A percentile compares a stretch with the other conserved stretches of the same genome.
Conservation (phyloP, 2,329 filamentous ascomycete genomes). For the Lachnum nothofagi region DNA sequence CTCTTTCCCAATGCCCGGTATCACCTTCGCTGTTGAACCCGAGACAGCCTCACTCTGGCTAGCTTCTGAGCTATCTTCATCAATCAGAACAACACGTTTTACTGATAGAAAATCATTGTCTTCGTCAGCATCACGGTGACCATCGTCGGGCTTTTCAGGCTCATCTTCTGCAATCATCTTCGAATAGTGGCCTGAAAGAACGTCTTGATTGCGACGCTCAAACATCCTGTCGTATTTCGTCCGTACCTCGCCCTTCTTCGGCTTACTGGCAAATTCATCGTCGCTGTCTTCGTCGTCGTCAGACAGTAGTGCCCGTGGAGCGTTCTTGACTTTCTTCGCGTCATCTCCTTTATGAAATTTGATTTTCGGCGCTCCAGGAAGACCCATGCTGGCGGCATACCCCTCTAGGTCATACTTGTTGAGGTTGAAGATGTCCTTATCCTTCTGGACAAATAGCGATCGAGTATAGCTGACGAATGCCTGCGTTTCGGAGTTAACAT, state of each 20-base stretch:
- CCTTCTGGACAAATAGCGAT: constrained; percentile 80
- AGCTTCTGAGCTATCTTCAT: constrained; percentile 47
- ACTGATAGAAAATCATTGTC: constrained; percentile 83
- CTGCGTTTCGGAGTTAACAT: too few relatives aligned
- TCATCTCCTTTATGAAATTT: constrained; percentile 90
- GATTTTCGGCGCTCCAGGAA: constrained; percentile 87
- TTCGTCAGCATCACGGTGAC: constrained; percentile 53
- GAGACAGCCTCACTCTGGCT: constrained; percentile 39
- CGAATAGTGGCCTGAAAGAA: constrained; percentile 87
- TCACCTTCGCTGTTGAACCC: constrained; percentile 48
- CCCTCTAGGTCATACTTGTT: constrained; percentile 78
- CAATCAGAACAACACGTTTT: constrained; percentile 76
- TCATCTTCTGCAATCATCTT: constrained; percentile 69
- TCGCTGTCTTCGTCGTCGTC: constrained; percentile 60
- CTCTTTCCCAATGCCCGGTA: constrained; percentile 63
- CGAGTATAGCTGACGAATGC: constrained; percentile 87
- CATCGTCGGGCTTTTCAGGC: constrained; percentile 38
- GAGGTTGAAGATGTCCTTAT: constrained; percentile 87
- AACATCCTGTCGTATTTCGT: constrained; percentile 99
- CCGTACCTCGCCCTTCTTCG: constrained; percentile 66
- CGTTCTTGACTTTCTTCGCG: constrained; percentile 81
- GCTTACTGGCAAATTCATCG: constrained; percentile 44
- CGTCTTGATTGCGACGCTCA: constrained; percentile 90
- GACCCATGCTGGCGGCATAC: constrained; percentile 76
- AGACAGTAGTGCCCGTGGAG: constrained; percentile 62